phyloP scores from a whole-genome alignment of 306 rosid species.

The Medicago arabica region DNA sequence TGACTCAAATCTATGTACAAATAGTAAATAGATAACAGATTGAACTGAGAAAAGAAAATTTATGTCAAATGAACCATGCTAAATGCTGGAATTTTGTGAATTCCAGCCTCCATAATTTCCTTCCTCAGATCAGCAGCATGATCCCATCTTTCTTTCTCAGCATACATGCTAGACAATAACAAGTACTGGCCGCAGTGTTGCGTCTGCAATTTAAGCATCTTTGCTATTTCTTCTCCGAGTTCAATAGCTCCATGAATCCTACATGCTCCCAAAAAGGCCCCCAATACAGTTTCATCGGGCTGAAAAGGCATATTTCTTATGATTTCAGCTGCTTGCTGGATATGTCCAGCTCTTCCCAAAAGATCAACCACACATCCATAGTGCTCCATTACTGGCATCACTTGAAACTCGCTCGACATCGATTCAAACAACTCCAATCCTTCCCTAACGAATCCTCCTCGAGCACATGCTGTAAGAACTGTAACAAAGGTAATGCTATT shows the following conservation, averaged over 20 bases:
- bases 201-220: conserved; percentile 57
- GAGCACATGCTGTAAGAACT: conserved; percentile 80
- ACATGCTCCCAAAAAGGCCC: conserved; percentile 78
- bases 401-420: conserved; percentile 52
- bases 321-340: conserved; percentile 66
- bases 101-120: conserved; percentile 60
- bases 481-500: conserved; percentile 69
- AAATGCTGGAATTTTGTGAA: conserved; percentile 72
- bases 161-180: conserved; percentile 69
- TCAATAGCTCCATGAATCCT: conserved; percentile 77
- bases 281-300: conserved; percentile 69
- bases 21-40: background rate
- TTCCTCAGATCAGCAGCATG: conserved; percentile 69
- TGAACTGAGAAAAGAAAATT: conserved; percentile 17
- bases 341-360: conserved; percentile 77
- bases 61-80: conserved; percentile 54
- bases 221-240: conserved; percentile 68
- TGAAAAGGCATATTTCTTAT: conserved; percentile 67
- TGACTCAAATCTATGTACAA: conserved; percentile 19
- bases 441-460: conserved; percentile 54
- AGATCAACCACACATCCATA: conserved; percentile 79
- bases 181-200: conserved; percentile 59
- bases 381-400: conserved; percentile 68
- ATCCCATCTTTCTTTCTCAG: conserved; percentile 72
- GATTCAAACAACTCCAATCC: conserved; percentile 67